Conservation (phyloP, 2,329 filamentous ascomycete species). For the Colletotrichum magnum region DNA sequence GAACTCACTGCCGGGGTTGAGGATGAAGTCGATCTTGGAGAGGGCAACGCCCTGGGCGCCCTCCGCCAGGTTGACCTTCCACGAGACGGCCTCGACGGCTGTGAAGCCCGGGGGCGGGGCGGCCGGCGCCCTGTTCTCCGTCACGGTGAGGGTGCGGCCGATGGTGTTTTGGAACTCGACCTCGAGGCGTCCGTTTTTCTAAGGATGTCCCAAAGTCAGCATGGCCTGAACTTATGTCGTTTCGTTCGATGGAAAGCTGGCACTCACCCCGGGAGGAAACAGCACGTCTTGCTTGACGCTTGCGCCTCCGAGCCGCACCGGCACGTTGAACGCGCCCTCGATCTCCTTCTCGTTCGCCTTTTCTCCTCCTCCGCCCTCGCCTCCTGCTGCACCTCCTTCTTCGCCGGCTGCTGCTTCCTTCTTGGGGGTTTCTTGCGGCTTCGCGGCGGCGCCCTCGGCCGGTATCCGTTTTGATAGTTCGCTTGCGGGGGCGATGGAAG, state of each 20-base stretch:
- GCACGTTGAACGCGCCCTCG: constrained; percentile 47
- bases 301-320: constrained; percentile 49
- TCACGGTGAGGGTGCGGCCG: constrained; percentile 52
- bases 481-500: background rate
- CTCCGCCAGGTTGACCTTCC: constrained; percentile 50
- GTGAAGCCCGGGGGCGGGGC: constrained; percentile 53
- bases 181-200: constrained; percentile 53
- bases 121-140: constrained; percentile 53
- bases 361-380: constrained; percentile 30
- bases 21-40: constrained; percentile 57
- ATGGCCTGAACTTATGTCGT: too few relatives aligned
- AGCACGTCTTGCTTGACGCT: constrained; percentile 50
- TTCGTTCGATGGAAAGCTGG: background rate
- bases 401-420: constrained; percentile 22
- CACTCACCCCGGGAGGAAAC: constrained; percentile 52
- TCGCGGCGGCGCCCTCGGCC: background rate
- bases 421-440: background rate
- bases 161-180: constrained; percentile 55
- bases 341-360: constrained; percentile 50
- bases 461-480: background rate
- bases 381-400: constrained; percentile 16
- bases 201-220: background rate
- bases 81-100: constrained; percentile 54
- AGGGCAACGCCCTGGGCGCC: constrained; percentile 51
- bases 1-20: constrained; percentile 51